A percentile compares a stretch with the other conserved stretches of the same genome.
Evolutionary conservation across 2,329 filamentous ascomycete genomes (phyloP).

Genomic region (Polychaeton citri): DNA sequence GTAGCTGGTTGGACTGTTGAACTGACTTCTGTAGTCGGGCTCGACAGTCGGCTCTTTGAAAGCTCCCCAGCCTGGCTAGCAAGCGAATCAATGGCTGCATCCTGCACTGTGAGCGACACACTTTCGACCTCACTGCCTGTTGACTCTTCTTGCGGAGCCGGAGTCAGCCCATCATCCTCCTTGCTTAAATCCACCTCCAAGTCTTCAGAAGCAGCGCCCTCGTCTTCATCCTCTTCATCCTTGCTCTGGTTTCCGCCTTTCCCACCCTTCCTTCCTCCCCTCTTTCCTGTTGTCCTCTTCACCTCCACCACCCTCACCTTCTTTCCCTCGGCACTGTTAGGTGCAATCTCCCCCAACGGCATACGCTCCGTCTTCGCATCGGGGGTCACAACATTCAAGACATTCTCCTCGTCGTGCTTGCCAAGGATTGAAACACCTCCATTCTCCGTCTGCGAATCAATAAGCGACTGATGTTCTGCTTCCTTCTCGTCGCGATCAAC

Average conservation of each 20-base stretch:
- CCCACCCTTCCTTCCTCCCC: neutral
- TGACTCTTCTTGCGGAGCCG: neutral
- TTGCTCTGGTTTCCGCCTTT: neutral
- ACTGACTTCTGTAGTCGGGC: neutral
- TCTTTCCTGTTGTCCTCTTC: slow-evolving; percentile 8
- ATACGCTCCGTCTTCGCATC: slow-evolving; percentile 18
- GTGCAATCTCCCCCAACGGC: slow-evolving; percentile 27
- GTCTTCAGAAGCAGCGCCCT: neutral
- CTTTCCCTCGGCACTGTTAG: slow-evolving; percentile 21
- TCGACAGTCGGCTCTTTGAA: no score
- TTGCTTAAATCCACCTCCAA: neutral
- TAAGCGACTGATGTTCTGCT: slow-evolving; percentile 5
- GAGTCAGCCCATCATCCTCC: neutral
- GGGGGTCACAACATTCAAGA: neutral
- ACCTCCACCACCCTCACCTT: slow-evolving; percentile 17
- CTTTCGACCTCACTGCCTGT: neutral
- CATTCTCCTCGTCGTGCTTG: neutral
- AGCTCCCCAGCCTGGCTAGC: neutral
- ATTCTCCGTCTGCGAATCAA: slow-evolving; percentile 16
- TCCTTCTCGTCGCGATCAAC: slow-evolving; percentile 15
- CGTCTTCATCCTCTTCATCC: neutral
- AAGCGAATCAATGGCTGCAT: neutral
- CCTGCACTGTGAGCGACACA: neutral
- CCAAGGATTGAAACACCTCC: slow-evolving; percentile 1
- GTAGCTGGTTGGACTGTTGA: neutral